Evolutionary conservation across 306 rosid genomes (phyloP).

Genomic region (Cajanus cajan): DNA sequence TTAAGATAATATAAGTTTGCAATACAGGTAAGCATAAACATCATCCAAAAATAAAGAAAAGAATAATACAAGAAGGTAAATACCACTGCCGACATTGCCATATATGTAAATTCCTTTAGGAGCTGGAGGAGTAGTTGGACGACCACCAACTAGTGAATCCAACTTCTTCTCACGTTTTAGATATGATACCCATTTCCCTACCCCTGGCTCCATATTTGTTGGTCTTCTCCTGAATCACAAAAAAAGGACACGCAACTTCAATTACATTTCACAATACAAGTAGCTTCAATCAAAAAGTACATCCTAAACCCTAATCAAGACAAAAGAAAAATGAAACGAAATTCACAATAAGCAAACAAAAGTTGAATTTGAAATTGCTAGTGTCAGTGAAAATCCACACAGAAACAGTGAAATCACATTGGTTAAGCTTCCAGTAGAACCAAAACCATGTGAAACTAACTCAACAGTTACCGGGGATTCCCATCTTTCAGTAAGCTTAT

Average conservation of each 20-base stretch:
- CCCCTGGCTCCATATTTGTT: conserved; percentile 74
- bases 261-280: not conserved
- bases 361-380: not conserved
- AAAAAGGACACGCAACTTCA: conserved; percentile 18
- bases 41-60: not conserved
- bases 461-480: conserved; percentile 47
- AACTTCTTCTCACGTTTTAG: conserved; percentile 90
- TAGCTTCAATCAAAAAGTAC: not conserved
- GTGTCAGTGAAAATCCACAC: conserved; percentile 2
- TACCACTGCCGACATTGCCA: conserved; percentile 97
- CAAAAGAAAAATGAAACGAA: not conserved
- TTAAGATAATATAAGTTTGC: conserved; percentile 18
- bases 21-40: conserved; percentile 17
- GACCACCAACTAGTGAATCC: conserved; percentile 71
- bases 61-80: conserved; percentile 20
- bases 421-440: not conserved
- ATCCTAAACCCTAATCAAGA: not conserved
- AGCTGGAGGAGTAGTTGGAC: conserved; percentile 82
- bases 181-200: conserved; percentile 95
- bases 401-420: not conserved
- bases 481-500: conserved; percentile 61
- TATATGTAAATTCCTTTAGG: conserved; percentile 92
- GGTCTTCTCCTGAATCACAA: conserved; percentile 58
- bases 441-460: conserved; percentile 9
- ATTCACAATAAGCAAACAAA: not conserved